A percentile compares a stretch with the other conserved stretches of the same genome.
Conservation (phyloP, 2,329 filamentous ascomycete genomes). For the Lasiodiplodia citricola region DNA sequence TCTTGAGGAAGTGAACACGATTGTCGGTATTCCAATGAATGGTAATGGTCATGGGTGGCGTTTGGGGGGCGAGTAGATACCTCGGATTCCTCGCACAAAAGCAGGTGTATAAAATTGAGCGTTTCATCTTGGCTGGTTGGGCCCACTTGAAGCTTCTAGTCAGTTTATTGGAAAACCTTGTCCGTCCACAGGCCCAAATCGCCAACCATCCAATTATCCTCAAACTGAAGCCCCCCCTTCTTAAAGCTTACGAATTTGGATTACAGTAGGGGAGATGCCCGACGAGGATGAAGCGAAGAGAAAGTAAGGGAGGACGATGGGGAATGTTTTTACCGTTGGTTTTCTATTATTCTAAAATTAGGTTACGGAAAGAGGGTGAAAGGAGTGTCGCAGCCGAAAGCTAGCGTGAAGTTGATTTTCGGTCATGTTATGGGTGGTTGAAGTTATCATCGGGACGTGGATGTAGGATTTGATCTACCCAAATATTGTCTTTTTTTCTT, state of each 20-base stretch:
- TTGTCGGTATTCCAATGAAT: background rate
- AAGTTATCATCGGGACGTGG: too few species aligned
- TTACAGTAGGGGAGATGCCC: background rate
- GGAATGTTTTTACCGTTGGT: background rate
- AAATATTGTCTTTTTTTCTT: too few species aligned
- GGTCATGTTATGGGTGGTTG: too few species aligned
- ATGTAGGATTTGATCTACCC: too few species aligned
- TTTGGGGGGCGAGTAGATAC: background rate
- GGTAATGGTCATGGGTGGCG: background rate
- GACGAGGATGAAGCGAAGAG: background rate
- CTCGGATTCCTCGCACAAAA: conserved; percentile 5
- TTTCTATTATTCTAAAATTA: background rate
- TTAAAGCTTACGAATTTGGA: background rate
- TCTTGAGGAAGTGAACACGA: conserved; percentile 33
- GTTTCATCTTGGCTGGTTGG: background rate
- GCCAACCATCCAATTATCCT: too few species aligned
- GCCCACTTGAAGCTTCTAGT: too few species aligned
- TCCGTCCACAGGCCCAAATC: too few species aligned
- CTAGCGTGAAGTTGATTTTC: too few species aligned
- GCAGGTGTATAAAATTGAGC: background rate
- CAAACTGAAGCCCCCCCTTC: too few species aligned
- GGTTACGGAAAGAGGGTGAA: background rate
- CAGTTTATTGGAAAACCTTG: too few species aligned
- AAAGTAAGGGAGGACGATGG: background rate
- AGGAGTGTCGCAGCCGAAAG: too few species aligned